These are phyloP conservation scores for Cyphellophora europaea DNA, from an alignment of 2,329 filamentous ascomycete genomes.

Conservation along the genomic window DNA sequence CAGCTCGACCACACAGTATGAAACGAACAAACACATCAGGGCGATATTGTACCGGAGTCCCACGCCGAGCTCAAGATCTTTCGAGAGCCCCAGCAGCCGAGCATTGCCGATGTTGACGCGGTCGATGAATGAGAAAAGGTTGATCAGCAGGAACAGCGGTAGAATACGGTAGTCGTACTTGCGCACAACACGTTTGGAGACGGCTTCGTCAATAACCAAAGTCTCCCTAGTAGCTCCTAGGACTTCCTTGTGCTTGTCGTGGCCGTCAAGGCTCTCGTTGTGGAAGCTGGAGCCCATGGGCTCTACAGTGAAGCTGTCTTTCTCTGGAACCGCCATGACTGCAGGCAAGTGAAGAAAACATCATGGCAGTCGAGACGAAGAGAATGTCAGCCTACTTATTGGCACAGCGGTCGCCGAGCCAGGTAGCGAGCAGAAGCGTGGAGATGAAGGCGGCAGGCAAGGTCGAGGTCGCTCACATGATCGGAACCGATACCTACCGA, in stretches of 20 bases:
- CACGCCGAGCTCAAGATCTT: slow-evolving; percentile 21
- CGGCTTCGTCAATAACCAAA: neutral
- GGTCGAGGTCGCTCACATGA: too few relatives aligned
- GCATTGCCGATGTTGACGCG: slow-evolving; percentile 38
- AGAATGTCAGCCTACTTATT: too few relatives aligned
- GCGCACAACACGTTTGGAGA: slow-evolving; percentile 2
- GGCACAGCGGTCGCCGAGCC: too few relatives aligned
- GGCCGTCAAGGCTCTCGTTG: neutral
- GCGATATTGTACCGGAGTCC: slow-evolving; percentile 2
- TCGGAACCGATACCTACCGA: too few relatives aligned
- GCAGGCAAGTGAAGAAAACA: too few relatives aligned
- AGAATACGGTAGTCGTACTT: slow-evolving; percentile 15
- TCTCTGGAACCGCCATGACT: too few relatives aligned
- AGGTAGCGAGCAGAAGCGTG: too few relatives aligned
- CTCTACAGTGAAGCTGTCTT: too few relatives aligned
- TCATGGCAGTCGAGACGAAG: too few relatives aligned
- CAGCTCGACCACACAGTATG: slow-evolving; percentile 31
- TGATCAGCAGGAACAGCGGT: slow-evolving; percentile 3
- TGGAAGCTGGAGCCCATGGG: neutral
- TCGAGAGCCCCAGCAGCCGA: slow-evolving; percentile 31
- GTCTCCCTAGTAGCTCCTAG: neutral
- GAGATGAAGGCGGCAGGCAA: too few relatives aligned
- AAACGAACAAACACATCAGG: slow-evolving; percentile 45
- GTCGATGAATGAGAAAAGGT: slow-evolving; percentile 52
- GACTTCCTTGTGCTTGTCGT: neutral